Conservation (phyloP, 306 rosid genomes). For the Boehmeria nivea region DNA sequence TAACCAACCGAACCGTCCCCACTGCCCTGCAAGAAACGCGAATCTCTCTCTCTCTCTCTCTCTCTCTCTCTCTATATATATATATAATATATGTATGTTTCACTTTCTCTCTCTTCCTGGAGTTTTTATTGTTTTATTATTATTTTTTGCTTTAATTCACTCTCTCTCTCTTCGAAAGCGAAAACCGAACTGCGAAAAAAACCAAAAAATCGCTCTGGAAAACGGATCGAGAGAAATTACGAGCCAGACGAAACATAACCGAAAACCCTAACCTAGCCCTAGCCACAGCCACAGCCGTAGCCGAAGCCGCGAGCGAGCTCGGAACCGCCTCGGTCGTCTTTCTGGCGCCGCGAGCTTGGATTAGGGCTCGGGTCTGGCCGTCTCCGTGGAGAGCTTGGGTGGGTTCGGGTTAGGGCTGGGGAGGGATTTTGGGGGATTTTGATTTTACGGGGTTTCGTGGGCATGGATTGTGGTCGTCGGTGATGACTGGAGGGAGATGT, state of each 20-base stretch:
- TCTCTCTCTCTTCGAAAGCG: conserved; percentile 41
- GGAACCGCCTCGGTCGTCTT: conserved; percentile 6
- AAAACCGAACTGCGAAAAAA: conserved; percentile 42
- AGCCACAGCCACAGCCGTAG: conserved; percentile 25
- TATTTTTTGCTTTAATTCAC: neutral
- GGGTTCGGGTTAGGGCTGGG: conserved; percentile 8
- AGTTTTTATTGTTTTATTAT: neutral
- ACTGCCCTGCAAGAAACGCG: conserved; percentile 52
- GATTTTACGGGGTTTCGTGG: conserved; percentile 18
- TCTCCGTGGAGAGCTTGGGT: neutral
- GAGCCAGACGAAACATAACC: conserved; percentile 47
- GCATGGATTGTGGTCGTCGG: conserved; percentile 70
- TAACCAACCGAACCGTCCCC: conserved; percentile 20
- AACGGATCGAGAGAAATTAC: conserved; percentile 57
- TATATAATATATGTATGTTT: too few relatives aligned
- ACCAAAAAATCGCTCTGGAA: conserved; percentile 28
- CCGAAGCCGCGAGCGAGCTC: conserved; percentile 6
- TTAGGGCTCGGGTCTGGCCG: conserved; percentile 29
- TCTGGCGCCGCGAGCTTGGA: conserved; percentile 12
- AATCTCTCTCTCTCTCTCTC: conserved; percentile 34
- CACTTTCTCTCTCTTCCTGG: neutral
- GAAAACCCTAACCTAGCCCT: conserved; percentile 67
- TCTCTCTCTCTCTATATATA: conserved; percentile 39
- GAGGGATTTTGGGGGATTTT: conserved; percentile 23
- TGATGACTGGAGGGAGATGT: conserved; percentile 80